A percentile compares a stretch with the other conserved stretches of the same genome.
Conservation (phyloP, 169 alveolate species). For the Babesia bigemina region DNA sequence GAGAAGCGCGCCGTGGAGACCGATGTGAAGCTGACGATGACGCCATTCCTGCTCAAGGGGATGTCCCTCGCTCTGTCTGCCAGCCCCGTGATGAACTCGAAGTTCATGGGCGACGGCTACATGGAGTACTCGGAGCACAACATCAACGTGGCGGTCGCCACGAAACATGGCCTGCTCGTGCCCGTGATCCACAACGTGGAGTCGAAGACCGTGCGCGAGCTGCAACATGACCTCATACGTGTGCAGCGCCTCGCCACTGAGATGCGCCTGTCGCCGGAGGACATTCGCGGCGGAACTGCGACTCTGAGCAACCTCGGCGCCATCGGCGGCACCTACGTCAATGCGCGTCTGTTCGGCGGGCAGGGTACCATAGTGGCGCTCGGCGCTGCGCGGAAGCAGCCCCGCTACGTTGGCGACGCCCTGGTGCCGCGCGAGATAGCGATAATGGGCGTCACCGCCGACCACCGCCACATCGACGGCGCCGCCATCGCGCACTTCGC, state of each 20-base stretch:
- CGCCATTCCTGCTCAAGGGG: constrained; percentile 90
- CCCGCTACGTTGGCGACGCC: constrained; percentile 63
- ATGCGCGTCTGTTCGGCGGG: constrained; percentile 90
- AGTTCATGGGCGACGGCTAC: constrained; percentile 75
- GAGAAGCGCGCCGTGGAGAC: constrained; percentile 43
- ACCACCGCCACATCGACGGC: constrained; percentile 94
- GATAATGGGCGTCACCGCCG: constrained; percentile 87
- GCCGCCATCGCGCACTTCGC: constrained; percentile 85
- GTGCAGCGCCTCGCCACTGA: constrained; percentile 83
- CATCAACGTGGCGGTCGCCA: constrained; percentile 91
- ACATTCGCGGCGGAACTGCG: constrained; percentile 89
- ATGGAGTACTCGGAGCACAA: constrained; percentile 84
- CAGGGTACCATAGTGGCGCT: constrained; percentile 90
- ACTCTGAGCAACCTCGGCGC: constrained; percentile 92
- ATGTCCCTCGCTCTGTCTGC: constrained; percentile 85
- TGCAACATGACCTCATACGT: constrained; percentile 83
- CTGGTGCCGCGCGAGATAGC: constrained; percentile 64
- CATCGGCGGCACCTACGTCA: constrained; percentile 91
- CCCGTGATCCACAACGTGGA: constrained; percentile 92
- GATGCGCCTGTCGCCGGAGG: constrained; percentile 80
- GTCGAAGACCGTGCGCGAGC: constrained; percentile 82
- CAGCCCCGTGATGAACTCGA: constrained; percentile 87
- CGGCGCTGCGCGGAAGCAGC: constrained; percentile 55
- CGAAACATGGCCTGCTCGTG: constrained; percentile 90
- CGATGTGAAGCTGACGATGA: constrained; percentile 81